Percentiles rank a stretch among this genome's conserved stretches.
phyloP scores from a whole-genome alignment of 2,329 filamentous ascomycete genomes.

The Ascochyta fabae region DNA sequence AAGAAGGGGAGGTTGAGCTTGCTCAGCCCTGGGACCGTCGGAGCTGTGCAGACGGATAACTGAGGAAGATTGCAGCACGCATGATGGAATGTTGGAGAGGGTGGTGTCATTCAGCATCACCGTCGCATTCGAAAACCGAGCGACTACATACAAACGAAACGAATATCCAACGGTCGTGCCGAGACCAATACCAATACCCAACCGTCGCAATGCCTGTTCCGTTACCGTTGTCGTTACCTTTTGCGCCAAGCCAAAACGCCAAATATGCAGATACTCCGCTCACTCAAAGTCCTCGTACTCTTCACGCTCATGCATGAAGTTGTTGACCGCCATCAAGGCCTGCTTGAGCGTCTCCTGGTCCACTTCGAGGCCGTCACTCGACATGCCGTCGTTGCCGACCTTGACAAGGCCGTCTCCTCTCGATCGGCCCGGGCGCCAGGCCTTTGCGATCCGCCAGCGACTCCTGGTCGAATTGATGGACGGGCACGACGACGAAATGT shows the following conservation, averaged over 20 bases:
- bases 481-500: slow-evolving; percentile 41
- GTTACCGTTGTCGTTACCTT: slow-evolving; percentile 21
- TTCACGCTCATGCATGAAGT: slow-evolving; percentile 47
- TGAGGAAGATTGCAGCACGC: slow-evolving; percentile 4
- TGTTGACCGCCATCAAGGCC: slow-evolving; percentile 46
- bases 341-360: slow-evolving; percentile 41
- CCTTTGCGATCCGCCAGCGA: slow-evolving; percentile 42
- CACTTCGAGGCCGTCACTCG: slow-evolving; percentile 42
- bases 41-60: slow-evolving; percentile 26
- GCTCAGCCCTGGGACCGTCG: slow-evolving; percentile 34
- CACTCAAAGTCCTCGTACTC: slow-evolving; percentile 33
- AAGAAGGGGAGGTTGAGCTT: slow-evolving; percentile 42
- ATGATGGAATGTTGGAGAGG: not conserved
- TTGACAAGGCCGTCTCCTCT: slow-evolving; percentile 41
- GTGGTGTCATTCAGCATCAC: slow-evolving; percentile 5
- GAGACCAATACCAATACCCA: slow-evolving; percentile 18
- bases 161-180: slow-evolving; percentile 16
- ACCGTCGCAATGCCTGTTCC: slow-evolving; percentile 28
- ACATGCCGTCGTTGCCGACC: slow-evolving; percentile 43
- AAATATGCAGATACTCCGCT: slow-evolving; percentile 18
- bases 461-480: slow-evolving; percentile 39
- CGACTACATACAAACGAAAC: slow-evolving; percentile 28
- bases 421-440: slow-evolving; percentile 38
- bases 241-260: slow-evolving; percentile 30
- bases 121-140: slow-evolving; percentile 24